Percentiles rank a stretch among this genome's conserved stretches.
phyloP scores from a whole-genome alignment of 163 green algal species.

The Coccomyxa subellipsoidea region DNA sequence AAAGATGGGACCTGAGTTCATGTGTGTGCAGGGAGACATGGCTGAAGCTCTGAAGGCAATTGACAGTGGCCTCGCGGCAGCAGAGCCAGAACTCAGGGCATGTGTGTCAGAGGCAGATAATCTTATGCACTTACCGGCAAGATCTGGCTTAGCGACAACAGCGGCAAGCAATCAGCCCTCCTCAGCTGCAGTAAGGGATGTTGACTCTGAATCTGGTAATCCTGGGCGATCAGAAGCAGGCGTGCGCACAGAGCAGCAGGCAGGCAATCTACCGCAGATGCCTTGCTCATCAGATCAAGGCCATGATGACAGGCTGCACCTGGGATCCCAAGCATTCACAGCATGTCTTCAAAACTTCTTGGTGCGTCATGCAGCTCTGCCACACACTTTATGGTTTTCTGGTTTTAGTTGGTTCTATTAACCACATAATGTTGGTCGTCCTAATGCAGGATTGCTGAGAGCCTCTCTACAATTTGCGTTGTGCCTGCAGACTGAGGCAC shows the following conservation, averaged over 20 bases:
- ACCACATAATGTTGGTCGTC: not conserved
- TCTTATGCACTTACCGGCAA: too few relatives aligned
- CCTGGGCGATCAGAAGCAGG: not conserved
- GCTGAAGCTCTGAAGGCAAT: conserved; percentile 26
- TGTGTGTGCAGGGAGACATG: conserved; percentile 25
- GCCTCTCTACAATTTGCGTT: not conserved
- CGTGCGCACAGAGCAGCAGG: too few relatives aligned
- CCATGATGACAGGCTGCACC: not conserved
- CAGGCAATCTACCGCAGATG: too few relatives aligned
- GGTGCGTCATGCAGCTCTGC: too few relatives aligned
- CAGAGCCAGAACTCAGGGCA: conserved; percentile 6
- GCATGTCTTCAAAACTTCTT: not conserved
- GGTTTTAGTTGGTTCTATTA: not conserved
- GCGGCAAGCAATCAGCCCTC: too few relatives aligned
- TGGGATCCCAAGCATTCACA: not conserved
- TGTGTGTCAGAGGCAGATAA: not conserved
- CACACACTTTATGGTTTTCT: too few relatives aligned
- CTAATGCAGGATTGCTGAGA: not conserved
- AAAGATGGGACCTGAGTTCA: not conserved
- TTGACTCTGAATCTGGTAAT: not conserved
- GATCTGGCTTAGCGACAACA: too few relatives aligned
- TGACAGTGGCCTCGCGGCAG: conserved; percentile 17
- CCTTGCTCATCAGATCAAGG: too few relatives aligned
- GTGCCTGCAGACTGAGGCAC: not conserved
- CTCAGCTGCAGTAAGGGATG: too few relatives aligned